Evolutionary conservation across 768 basidiomycete genomes (phyloP).

Genomic region (Tulasnella sp.): DNA sequence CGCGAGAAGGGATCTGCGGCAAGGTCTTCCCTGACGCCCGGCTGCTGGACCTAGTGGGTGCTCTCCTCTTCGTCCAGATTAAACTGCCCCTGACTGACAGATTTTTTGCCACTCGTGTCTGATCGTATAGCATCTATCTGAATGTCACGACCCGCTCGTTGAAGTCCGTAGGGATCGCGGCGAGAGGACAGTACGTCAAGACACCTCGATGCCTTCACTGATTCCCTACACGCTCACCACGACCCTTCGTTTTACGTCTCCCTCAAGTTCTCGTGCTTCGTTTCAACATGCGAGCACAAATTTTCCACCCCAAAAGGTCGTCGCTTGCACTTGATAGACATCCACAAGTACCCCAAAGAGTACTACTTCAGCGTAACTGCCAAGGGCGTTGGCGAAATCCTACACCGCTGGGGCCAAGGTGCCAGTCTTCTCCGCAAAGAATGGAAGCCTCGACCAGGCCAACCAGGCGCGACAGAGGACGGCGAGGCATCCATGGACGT

Average conservation of each 20-base stretch:
- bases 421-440: slow-evolving; percentile 63
- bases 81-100: not conserved
- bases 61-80: not conserved
- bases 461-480: slow-evolving; percentile 8
- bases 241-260: not conserved
- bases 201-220: slow-evolving; percentile 15
- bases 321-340: slow-evolving; percentile 69
- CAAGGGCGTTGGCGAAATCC: slow-evolving; percentile 72
- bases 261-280: slow-evolving; percentile 66
- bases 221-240: not conserved
- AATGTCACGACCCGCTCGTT: slow-evolving; percentile 79
- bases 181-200: slow-evolving; percentile 66
- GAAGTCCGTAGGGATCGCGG: slow-evolving; percentile 64
- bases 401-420: slow-evolving; percentile 74
- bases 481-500: slow-evolving; percentile 19
- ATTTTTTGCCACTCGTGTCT: no score
- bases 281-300: slow-evolving; percentile 40
- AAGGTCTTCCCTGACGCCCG: slow-evolving; percentile 79
- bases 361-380: slow-evolving; percentile 92
- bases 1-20: slow-evolving; percentile 38
- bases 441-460: slow-evolving; percentile 45
- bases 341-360: slow-evolving; percentile 75
- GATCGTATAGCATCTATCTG: slow-evolving; percentile 29
- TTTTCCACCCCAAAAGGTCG: slow-evolving; percentile 67
- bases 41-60: slow-evolving; percentile 65